Evolutionary conservation across 371 early-diverging fungal genomes (phyloP).

Genomic region (Mortierella sp.): DNA sequence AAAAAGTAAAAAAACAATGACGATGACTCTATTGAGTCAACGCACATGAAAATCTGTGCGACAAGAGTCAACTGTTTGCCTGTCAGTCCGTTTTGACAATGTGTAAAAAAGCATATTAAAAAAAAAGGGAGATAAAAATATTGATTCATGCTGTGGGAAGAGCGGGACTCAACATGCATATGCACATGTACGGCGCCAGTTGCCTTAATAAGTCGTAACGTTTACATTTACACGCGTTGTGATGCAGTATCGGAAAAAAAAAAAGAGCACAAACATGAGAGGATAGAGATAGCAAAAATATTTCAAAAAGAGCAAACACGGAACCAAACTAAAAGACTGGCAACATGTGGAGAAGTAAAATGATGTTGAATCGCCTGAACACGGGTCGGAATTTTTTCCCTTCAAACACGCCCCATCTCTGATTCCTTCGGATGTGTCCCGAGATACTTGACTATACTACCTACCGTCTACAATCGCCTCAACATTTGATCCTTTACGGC

Average conservation of each 20-base stretch:
- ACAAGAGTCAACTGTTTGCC: neutral
- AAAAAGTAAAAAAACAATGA: constrained; percentile 3
- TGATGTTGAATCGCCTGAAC: neutral
- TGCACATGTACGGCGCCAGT: constrained; percentile 4
- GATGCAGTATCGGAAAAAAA: neutral
- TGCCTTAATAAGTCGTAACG: neutral
- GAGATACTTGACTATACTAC: neutral
- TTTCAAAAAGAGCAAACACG: constrained; percentile 20
- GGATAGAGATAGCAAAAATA: constrained; percentile 15
- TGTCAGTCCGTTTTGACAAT: no score
- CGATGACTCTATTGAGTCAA: constrained; percentile 31
- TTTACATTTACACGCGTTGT: constrained; percentile 20
- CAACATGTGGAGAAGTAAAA: constrained; percentile 22
- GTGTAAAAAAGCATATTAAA: neutral
- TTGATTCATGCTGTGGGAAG: neutral
- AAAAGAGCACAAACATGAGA: neutral
- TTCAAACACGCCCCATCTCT: no score
- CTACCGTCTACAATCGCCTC: constrained; percentile 58
- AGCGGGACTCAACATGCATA: neutral
- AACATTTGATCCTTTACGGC: constrained; percentile 56
- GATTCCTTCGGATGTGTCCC: no score
- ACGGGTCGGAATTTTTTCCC: neutral
- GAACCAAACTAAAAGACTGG: constrained; percentile 7
- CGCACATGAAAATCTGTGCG: neutral
- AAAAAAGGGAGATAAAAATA: neutral